Percentiles rank a stretch among this genome's conserved stretches.
Evolutionary conservation across 805 yeast genomes (phyloP).

Genomic region (Starmerella riodocensis): DNA sequence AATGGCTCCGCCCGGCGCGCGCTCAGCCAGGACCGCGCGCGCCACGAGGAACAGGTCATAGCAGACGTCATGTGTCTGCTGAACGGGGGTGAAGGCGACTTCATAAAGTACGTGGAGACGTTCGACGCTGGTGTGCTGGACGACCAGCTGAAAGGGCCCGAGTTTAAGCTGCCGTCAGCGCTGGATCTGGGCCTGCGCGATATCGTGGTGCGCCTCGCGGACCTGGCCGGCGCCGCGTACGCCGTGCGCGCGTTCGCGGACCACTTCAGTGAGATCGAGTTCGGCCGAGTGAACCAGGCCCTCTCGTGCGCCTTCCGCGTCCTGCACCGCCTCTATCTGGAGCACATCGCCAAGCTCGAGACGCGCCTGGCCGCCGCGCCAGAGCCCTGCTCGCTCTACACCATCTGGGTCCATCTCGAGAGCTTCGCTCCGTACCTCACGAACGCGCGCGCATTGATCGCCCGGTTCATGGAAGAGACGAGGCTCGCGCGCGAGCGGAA

Average conservation of each 20-base stretch:
- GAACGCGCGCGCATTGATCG: conserved; percentile 8
- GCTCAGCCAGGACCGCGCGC: not conserved
- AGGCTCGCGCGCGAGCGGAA: conserved; percentile 10
- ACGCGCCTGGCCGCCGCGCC: conserved; percentile 35
- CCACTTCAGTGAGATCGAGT: conserved; percentile 38
- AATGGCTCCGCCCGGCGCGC: not conserved
- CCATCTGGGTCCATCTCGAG: conserved; percentile 4
- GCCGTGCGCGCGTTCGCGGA: conserved; percentile 50
- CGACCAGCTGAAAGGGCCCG: conserved; percentile 52
- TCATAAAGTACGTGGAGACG: conserved; percentile 52
- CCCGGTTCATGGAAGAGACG: conserved; percentile 4
- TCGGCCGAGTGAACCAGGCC: conserved; percentile 65
- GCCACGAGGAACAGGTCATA: conserved; percentile 62
- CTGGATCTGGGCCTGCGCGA: conserved; percentile 65
- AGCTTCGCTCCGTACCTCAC: conserved; percentile 23
- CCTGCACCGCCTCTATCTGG: conserved; percentile 27
- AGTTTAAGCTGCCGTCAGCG: conserved; percentile 54
- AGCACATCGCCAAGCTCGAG: conserved; percentile 24
- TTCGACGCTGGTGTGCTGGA: conserved; percentile 38
- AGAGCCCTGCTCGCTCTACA: conserved; percentile 22
- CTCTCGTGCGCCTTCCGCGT: conserved; percentile 48
- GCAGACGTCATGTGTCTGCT: conserved; percentile 58
- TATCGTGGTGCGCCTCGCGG: conserved; percentile 46
- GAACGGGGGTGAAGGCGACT: conserved; percentile 53
- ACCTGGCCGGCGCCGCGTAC: conserved; percentile 49